Evolutionary conservation across 495 filamentous ascomycete genomes (phyloP), one percentile per base, ranked within the genome.

Genomic region (Penicillium pancosmium): DNA sequence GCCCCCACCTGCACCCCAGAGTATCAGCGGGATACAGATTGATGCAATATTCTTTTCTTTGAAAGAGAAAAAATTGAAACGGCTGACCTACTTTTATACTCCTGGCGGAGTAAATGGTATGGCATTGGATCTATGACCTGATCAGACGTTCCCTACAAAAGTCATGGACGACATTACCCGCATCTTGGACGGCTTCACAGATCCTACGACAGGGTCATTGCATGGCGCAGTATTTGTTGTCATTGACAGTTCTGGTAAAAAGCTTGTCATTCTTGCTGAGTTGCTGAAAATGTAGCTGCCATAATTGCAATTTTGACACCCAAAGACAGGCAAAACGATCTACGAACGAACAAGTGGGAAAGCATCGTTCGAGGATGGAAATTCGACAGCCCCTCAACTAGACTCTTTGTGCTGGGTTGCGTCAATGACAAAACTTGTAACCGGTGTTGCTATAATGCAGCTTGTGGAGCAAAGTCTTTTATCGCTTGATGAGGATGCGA

Each of bases 361-460:
- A 41, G 52, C 52, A 12, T 34, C 19, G 9, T 44, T 50, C 34
- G 52, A 47, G 46, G 11, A 10, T 11, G 9, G 33, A 13, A 46
- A 54, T 36, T 12, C 21, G 38, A 40, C 10, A 7, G 13, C 40
- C 9, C 21, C 50, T 44, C 19, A 34, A 36, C 8, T 54, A 4
- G 27, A 60, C 31, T 59, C 53, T n/a, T 48, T 63, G 12, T 66
- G 49, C 33, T 61, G 63, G 56, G 49, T 66, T 49, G 63, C 63
- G 18, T 66, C 63, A 7, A 57, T 66, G 56, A 65, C 65, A 55
- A 68, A 74, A 54, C 44, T 80, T 5, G 68, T 81, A 38, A 77
- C 79, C 16, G 69, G 72, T 19, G 68, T 84, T 21, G 70, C 75
- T 9, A 72, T 67, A 2, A 62, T 83, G 33, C 74, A 80, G 59